Base-by-base conservation (phyloP, 805 yeast species). In the Pichia rugopelliculosa region DNA sequence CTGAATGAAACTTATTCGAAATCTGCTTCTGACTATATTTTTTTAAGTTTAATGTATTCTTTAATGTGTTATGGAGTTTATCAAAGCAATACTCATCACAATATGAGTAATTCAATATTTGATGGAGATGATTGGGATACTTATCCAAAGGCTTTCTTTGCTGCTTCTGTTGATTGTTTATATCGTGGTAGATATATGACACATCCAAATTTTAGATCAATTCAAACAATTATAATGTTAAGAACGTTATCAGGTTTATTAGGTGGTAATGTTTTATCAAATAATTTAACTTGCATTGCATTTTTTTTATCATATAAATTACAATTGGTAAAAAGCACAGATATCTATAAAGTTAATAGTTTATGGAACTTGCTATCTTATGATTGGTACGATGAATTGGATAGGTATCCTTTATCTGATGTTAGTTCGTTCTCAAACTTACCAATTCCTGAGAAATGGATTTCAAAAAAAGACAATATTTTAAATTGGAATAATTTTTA, bases 371-470 rank as follows among this genome's bases (percentile, higher is more conserved):
- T 64, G 21, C 53, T 65, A 7, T 56, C 54, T 8, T 48, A 56
- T 27, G 71, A 67, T 49, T 67, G 70, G 70, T 55, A 55, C 34
- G 69, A 67, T 38, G 59, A 57, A 27, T 52, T 53, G 26, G 58
- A 56, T 27, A 46, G 66, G 13, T 55, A 54, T 41, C 52, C 59
- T 0, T 30, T 62, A 23, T 56, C 66, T 5, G 44, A 53, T 4
- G 24, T 49, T 2, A 48, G 47, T 11, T 52, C 56, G 17, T 65
- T 59, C 43, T 41, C 58, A 1, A 60, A 63, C 6, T n/a, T 42
- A 3, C 58, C 61, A 3, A 10, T 48, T 24, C 68, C 68, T 5
- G 42, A 51, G 3, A 48, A 54, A 45, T 55, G 63, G 63, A 40
- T 51, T 2, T 39, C 51, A 15, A 39, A 39, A 17, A 21, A 30